A percentile compares a stretch with the other conserved stretches of the same genome.
Evolutionary conservation across 169 alveolate genomes (phyloP).

Genomic region (Plasmodium falciparum): DNA sequence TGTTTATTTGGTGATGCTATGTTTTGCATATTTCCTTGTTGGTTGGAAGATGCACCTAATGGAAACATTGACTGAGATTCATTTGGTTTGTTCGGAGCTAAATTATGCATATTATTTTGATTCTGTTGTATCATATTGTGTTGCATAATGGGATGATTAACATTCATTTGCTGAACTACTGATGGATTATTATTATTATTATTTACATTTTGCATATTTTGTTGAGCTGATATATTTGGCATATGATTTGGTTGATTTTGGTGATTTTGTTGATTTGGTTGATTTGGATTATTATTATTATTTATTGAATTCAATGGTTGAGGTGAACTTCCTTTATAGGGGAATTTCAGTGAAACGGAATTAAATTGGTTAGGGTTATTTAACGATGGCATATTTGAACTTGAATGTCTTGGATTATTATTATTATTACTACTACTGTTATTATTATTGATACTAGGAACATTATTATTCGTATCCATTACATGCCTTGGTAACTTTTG

Average conservation of each 20-base stretch:
- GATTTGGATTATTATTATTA: background rate
- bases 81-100: slow-evolving; percentile 10
- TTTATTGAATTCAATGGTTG: background rate
- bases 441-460: background rate
- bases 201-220: slow-evolving; percentile 7
- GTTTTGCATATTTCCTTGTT: slow-evolving; percentile 32
- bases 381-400: slow-evolving; percentile 8
- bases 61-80: slow-evolving; percentile 26
- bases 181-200: background rate
- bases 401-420: slow-evolving; percentile 33
- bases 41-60: slow-evolving; percentile 4
- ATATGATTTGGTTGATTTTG: background rate
- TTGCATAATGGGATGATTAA: slow-evolving; percentile 11
- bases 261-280: background rate
- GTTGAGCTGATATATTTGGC: slow-evolving; percentile 15
- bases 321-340: slow-evolving; percentile 34
- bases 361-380: slow-evolving; percentile 34
- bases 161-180: background rate
- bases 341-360: slow-evolving; percentile 31
- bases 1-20: slow-evolving; percentile 22
- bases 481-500: slow-evolving; percentile 42
- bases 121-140: slow-evolving; percentile 6
- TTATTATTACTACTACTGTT: slow-evolving; percentile 5
- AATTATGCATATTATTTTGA: slow-evolving; percentile 9
- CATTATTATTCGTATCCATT: slow-evolving; percentile 17